Conservation (phyloP, 2,329 filamentous ascomycete species). For the Colletotrichum cuscutae region DNA sequence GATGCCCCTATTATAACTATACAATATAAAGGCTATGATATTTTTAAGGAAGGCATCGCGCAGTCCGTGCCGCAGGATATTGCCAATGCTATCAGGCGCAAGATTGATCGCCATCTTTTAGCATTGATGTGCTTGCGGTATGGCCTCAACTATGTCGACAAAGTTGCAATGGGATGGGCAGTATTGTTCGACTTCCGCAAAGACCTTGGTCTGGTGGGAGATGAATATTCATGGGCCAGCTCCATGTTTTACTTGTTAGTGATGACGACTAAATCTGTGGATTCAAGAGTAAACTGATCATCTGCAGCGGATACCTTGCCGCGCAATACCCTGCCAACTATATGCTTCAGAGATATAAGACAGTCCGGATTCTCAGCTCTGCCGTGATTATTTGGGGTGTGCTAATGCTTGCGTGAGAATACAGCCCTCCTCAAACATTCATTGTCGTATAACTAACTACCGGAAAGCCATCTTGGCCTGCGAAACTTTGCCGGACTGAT, state of each 20-base stretch:
- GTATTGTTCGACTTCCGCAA: conserved; percentile 38
- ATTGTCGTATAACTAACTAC: too few species aligned
- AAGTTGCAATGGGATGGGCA: conserved; percentile 39
- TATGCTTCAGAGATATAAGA: conserved; percentile 35
- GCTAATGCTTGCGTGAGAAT: conserved; percentile 36
- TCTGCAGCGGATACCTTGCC: too few species aligned
- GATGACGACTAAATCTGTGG: background rate
- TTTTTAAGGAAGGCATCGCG: too few species aligned
- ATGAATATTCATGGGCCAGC: conserved; percentile 13
- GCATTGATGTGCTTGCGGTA: conserved; percentile 39
- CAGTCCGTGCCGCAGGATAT: too few species aligned
- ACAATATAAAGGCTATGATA: too few species aligned
- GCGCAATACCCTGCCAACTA: background rate
- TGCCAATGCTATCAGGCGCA: too few species aligned
- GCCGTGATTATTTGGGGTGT: conserved; percentile 36
- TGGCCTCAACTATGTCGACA: conserved; percentile 40
- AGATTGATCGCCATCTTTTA: conserved; percentile 1
- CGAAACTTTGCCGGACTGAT: conserved; percentile 38
- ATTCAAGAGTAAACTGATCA: too few species aligned
- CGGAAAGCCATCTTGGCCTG: background rate
- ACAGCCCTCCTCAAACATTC: background rate
- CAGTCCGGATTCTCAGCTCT: conserved; percentile 34
- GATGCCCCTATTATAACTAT: too few species aligned
- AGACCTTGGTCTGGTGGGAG: conserved; percentile 37
- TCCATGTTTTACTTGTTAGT: conserved; percentile 12